Conservation (phyloP, 1,284 basidiomycete species). For the Moesziomyces parantarcticus region DNA sequence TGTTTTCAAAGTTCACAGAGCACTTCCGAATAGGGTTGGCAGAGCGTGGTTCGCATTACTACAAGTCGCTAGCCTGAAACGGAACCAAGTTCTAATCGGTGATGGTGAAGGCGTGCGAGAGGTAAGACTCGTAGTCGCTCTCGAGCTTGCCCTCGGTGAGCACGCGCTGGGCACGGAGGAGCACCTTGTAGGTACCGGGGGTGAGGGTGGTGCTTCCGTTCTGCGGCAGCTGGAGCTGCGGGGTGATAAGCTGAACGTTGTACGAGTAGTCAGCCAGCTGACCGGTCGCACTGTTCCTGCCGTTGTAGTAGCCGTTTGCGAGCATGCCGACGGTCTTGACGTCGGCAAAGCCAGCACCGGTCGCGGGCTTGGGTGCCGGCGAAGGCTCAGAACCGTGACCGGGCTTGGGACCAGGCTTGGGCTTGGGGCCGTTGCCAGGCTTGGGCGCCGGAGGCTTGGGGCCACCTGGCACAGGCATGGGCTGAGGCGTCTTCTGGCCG, state of each 20-base stretch:
- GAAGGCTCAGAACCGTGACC: background rate
- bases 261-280: constrained; percentile 38
- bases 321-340: constrained; percentile 43
- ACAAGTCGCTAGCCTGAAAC: constrained; percentile 3
- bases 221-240: constrained; percentile 29
- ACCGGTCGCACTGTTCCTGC: constrained; percentile 42
- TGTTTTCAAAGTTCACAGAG: too few relatives aligned
- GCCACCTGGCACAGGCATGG: constrained; percentile 6
- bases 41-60: constrained; percentile 5
- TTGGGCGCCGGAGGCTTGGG: constrained; percentile 1
- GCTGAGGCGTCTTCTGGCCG: constrained; percentile 14
- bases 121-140: constrained; percentile 75
- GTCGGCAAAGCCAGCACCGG: constrained; percentile 25
- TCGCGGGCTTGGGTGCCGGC: background rate
- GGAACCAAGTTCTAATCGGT: constrained; percentile 11
- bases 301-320: constrained; percentile 31
- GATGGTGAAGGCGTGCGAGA: constrained; percentile 49
- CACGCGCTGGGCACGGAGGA: constrained; percentile 74
- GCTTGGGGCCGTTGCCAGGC: constrained; percentile 3
- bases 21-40: too few relatives aligned
- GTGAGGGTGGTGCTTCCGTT: constrained; percentile 69
- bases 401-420: constrained; percentile 9
- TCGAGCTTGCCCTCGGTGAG: constrained; percentile 73
- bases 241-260: constrained; percentile 27
- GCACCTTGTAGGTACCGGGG: constrained; percentile 74